Evolutionary conservation across 306 rosid species (phyloP), one percentile per base, ranked within the genome.

Genomic region (Cucumis sativus): DNA sequence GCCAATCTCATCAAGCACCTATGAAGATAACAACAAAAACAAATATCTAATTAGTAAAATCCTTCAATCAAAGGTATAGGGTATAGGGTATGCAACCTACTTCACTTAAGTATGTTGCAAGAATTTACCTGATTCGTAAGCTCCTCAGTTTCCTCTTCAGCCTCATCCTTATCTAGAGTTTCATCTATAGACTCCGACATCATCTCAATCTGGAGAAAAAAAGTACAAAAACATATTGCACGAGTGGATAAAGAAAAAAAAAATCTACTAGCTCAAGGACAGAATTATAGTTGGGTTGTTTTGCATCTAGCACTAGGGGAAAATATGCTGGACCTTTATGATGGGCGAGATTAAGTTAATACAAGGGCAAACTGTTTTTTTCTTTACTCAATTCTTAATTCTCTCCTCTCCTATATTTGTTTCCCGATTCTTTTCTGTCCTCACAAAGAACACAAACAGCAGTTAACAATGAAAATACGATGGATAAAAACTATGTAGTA

Each of bases 1-100:
- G 79, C 98, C 98, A 83, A 94, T 94, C 90, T 94, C 98, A 85
- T 94, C 98, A 18, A 94, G 97, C 84, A 94, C 98, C 98, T 93
- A 83, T 25, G 45, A 82, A 15, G 47, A 59, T 35, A 47, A 79
- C 52, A 79, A 81, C 52, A 75, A 45, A 67, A 79, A 15, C 21
- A 14, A 74, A 77, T 77, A 79, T 64, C 66, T 67, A 40, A 73
- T 60, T n/a, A 58, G 68, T 23, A 25, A 40, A 67, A 47, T 69
- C 57, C 40, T 69, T 25, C 39, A 69, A 69, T 69, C 6, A 45
- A 49, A 52, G 9, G 57, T 33, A 33, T 33, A 33, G 37, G 9
- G 57, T 49, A 49, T 28, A 58, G 56, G 56, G 21, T 73, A 65
- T 41, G 39, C 33, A 12, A 1, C 20, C 17, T 13, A 30, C 40